These are phyloP conservation scores for Nothopassalora personata DNA, from an alignment of 2,329 filamentous ascomycete species.

Conservation along the genomic window DNA sequence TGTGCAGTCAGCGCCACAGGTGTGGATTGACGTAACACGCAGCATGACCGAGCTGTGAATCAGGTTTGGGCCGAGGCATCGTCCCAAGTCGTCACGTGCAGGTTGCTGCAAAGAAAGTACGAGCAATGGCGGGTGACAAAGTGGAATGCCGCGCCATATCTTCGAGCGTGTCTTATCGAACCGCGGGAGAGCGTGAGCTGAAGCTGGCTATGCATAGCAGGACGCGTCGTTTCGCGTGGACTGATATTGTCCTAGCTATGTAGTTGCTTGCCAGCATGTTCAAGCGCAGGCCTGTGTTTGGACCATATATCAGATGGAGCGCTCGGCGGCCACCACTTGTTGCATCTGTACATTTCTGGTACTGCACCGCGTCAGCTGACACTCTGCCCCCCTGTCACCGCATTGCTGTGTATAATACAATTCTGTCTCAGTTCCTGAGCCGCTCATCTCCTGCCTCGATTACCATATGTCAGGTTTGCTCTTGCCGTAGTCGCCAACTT, in stretches of 20 bases:
- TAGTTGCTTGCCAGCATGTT: no score
- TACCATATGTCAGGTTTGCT: slow-evolving; percentile 56
- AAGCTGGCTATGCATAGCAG: no score
- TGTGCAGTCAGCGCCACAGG: not conserved
- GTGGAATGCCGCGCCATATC: no score
- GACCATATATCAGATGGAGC: no score
- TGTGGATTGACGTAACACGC: not conserved
- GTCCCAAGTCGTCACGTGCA: not conserved
- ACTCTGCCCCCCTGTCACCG: not conserved
- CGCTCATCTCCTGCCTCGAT: slow-evolving; percentile 6
- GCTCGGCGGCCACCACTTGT: not conserved
- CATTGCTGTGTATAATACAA: not conserved
- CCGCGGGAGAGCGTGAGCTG: no score
- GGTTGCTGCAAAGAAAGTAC: not conserved
- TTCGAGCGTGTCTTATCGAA: no score
- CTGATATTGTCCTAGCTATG: no score
- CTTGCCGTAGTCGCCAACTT: slow-evolving; percentile 73
- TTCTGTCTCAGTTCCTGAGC: not conserved
- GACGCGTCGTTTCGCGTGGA: no score
- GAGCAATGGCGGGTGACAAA: no score
- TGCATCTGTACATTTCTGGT: not conserved
- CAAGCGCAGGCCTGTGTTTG: no score
- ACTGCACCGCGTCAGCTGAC: not conserved
- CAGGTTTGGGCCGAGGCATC: not conserved
- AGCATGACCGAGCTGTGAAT: not conserved